Evolutionary conservation across 148 eudicot genomes (phyloP), one percentile per base, ranked within the genome.

Genomic region (Rhododendron ferrugineum): DNA sequence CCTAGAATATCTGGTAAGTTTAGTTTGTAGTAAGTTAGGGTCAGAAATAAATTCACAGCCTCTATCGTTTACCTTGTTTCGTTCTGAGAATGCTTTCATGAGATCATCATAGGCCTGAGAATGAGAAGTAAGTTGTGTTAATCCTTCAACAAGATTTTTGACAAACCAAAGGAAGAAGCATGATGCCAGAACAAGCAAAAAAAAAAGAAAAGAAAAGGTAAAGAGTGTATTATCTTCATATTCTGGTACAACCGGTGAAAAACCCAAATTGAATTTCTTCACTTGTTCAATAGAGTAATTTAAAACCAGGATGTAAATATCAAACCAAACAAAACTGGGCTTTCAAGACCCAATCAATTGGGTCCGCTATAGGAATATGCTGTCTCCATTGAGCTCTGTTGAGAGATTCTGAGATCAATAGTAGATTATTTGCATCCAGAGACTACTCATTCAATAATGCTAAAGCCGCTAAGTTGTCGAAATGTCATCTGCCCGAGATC

Each of bases 71-170:
- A 97, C 99, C 98, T 97, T 95, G 89, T 97, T 97, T 75, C 99
- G 94, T 77, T 97, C 98, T 32, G 91, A 89, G 89, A 97, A 95
- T 72, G 98, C 98, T 90, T 94, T 95, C 94, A 97, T 92, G 85
- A 97, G 98, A 84, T 95, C 96, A 82, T 93, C 93, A 87, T 94
- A 97, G 70, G 99, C 99, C 99, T 97, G 91, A 81, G 84, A 87
- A 84, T 74, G 78, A 88, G 32, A 84, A 64, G 56, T 30, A 30
- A 80, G 47, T 64, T 23, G n/a, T 54, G 42, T 83, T 36, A 77
- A 83, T 28, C 50, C 74, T 81, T 74, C 49, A 50, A 50, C 52
- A 81, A 56, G 76, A 23, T 22, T 56, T 28, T 85, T 23, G 47
- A 28, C 40, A 46, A 73, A 36, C 42, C 80, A 84, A 46, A 70